Conservation (phyloP, 371 early-diverging fungal species). For the Actinomucor elegans region DNA sequence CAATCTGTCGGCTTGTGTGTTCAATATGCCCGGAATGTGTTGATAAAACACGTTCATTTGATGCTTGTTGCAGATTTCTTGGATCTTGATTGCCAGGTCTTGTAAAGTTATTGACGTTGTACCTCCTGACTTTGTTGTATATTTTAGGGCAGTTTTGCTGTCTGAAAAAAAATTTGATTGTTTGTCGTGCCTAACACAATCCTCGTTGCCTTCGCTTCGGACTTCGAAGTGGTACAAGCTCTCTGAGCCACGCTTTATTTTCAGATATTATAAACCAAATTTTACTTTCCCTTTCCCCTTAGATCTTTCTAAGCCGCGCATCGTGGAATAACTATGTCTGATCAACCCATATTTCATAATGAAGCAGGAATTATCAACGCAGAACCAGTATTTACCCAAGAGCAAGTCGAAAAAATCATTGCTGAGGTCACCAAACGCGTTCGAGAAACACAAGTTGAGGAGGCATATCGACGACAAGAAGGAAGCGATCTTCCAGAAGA, state of each 20-base stretch:
- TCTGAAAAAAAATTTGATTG: slow-evolving; percentile 5
- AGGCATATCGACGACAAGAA: neutral
- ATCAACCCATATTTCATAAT: no score
- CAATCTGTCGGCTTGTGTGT: slow-evolving; percentile 13
- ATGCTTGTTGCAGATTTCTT: slow-evolving; percentile 15
- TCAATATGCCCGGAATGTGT: slow-evolving; percentile 14
- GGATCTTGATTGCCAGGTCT: slow-evolving; percentile 13
- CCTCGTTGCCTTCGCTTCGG: slow-evolving; percentile 2
- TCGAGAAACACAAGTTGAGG: neutral
- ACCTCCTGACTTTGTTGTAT: slow-evolving; percentile 16
- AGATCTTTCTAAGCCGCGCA: no score
- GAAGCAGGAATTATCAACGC: neutral
- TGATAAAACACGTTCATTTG: slow-evolving; percentile 9
- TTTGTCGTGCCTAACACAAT: slow-evolving; percentile 4
- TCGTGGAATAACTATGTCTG: neutral
- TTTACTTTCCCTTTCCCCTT: neutral
- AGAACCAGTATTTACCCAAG: neutral
- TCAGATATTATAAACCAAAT: neutral
- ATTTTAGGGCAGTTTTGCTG: slow-evolving; percentile 19
- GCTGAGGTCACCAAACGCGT: neutral
- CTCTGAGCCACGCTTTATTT: no score
- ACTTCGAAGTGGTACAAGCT: no score
- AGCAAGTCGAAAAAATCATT: neutral
- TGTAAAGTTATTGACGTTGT: slow-evolving; percentile 12
- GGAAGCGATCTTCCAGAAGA: neutral